Base-by-base conservation (phyloP, 148 eudicot genomes). In the Agrostemma githago region DNA sequence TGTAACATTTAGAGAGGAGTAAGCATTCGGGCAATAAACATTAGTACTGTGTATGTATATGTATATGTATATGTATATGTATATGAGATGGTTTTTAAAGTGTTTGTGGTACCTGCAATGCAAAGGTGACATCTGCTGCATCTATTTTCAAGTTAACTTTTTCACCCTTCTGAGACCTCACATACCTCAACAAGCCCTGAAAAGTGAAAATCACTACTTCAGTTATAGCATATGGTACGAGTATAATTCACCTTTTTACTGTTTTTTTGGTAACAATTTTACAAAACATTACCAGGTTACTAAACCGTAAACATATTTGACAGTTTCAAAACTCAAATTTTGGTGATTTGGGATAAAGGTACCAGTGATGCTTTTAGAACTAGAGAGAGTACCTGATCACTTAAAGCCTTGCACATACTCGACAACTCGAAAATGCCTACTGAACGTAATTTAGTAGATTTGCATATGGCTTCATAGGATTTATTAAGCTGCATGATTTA, bases 361-460 rank as follows among this genome's bases (percentile, higher is more conserved):
- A n/a, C n/a, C n/a, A n/a, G n/a, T n/a, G n/a, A n/a, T n/a, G n/a
- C n/a, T n/a, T n/a, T n/a, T n/a, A n/a, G n/a, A n/a, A n/a, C n/a
- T n/a, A n/a, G n/a, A n/a, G n/a, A n/a, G n/a, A 34, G 78, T 71
- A 94, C 98, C 90, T 95, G 99, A 78, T 95, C 99, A 77, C 82
- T 83, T n/a, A 95, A 85, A 69, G 93, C 96, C 72, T 88, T 84
- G 82, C 97, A 95, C 92, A 92, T 92, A 76, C 87, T 90, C 71
- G 96, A 88, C 57, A 92, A 83, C 81, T 95, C 99, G 79, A 88
- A 58, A 72, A 87, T 86, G 72, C 93, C 91, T 44, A 85, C 92
- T 6, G 96, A 84, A 53, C 86, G 88, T 43, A 95, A 85, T 66
- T 61, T 75, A 48, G 81, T 78, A 62, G 86, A 79, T 83, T 95